phyloP scores from a whole-genome alignment of 2,329 filamentous ascomycete species.

The Ophiostoma ulmi region DNA sequence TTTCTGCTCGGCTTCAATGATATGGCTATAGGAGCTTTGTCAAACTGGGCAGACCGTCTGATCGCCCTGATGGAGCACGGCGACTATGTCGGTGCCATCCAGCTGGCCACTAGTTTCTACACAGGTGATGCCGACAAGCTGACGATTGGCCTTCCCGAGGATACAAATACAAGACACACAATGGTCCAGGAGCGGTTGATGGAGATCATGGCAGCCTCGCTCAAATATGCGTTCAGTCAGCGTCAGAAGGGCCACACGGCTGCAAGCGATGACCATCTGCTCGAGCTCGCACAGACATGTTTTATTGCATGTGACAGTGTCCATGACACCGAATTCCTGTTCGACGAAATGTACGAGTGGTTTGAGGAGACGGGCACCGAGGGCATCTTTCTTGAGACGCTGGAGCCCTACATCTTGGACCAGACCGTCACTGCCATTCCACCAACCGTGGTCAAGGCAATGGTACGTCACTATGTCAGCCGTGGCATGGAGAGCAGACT shows the following conservation, averaged over 20 bases:
- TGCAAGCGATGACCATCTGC: constrained; percentile 56
- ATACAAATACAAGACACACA: constrained; percentile 65
- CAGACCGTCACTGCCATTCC: constrained; percentile 69
- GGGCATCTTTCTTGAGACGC: constrained; percentile 75
- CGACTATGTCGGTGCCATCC: constrained; percentile 90
- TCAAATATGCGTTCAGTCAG: constrained; percentile 80
- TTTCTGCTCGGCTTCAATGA: constrained; percentile 95
- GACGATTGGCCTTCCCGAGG: constrained; percentile 87
- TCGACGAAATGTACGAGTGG: constrained; percentile 84
- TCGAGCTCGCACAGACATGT: constrained; percentile 74
- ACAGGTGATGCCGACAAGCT: constrained; percentile 87
- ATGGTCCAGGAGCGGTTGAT: constrained; percentile 85
- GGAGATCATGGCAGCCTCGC: constrained; percentile 87
- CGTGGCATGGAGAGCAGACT: constrained; percentile 71
- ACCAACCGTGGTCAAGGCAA: constrained; percentile 75
- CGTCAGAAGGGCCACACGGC: constrained; percentile 44
- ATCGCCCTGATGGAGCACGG: constrained; percentile 93
- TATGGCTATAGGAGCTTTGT: constrained; percentile 81
- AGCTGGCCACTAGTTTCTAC: constrained; percentile 87
- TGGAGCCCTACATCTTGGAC: constrained; percentile 84
- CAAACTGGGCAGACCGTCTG: constrained; percentile 93
- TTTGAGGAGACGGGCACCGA: constrained; percentile 73
- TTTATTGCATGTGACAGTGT: constrained; percentile 79
- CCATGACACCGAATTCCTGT: constrained; percentile 74
- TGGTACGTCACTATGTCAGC: constrained; percentile 74